A percentile compares a stretch with the other conserved stretches of the same genome.
These are phyloP conservation scores for Alternaria solani DNA, from an alignment of 2,329 filamentous ascomycete species.

Conservation along the genomic window DNA sequence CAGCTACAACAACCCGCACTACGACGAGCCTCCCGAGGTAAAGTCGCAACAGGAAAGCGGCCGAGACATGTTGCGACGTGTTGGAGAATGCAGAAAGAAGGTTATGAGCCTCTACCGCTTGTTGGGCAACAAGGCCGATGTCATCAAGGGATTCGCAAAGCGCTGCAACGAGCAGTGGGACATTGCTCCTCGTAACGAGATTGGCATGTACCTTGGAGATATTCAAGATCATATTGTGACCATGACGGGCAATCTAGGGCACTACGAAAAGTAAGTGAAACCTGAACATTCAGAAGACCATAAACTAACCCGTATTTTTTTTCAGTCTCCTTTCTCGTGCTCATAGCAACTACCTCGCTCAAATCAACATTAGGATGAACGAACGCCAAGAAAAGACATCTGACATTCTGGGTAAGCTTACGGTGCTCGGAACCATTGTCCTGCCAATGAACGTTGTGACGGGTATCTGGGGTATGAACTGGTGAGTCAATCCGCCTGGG, in stretches of 20 bases:
- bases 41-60: constrained; percentile 58
- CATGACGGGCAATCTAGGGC: constrained; percentile 94
- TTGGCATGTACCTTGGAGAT: constrained; percentile 96
- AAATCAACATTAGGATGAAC: constrained; percentile 99
- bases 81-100: constrained; percentile 94
- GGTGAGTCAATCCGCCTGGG: constrained; percentile 24
- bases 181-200: constrained; percentile 91
- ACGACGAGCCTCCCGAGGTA: constrained; percentile 47
- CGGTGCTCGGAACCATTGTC: constrained; percentile 95
- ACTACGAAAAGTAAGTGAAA: constrained; percentile 86
- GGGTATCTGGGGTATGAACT: constrained; percentile 97
- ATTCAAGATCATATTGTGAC: constrained; percentile 99
- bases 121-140: constrained; percentile 95
- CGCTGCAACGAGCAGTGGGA: constrained; percentile 98
- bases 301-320: constrained; percentile 20
- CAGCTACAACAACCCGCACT: constrained; percentile 44
- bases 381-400: constrained; percentile 95
- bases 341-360: constrained; percentile 97
- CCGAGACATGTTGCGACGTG: constrained; percentile 87
- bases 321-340: constrained; percentile 84
- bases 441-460: constrained; percentile 99
- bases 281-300: background rate
- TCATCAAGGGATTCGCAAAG: constrained; percentile 99
- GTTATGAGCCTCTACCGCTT: constrained; percentile 96
- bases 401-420: constrained; percentile 92